Evolutionary conservation across 2,329 filamentous ascomycete species (phyloP).

Genomic region (Fusarium incarnatum): DNA sequence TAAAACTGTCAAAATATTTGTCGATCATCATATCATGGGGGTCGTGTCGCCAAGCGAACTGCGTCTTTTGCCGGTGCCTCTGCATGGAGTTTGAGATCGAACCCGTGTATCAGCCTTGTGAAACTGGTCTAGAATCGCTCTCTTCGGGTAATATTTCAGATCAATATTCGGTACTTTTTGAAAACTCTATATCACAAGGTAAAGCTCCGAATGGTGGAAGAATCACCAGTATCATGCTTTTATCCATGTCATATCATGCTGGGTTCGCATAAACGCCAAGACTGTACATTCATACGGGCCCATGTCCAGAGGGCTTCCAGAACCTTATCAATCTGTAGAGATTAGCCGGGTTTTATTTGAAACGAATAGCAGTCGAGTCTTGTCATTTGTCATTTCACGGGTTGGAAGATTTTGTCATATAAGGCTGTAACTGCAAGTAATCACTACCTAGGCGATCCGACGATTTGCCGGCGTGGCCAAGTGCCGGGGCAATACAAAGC

Average conservation of each 20-base stretch:
- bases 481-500: background rate
- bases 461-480: background rate
- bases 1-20: background rate
- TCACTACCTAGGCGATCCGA: background rate
- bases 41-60: background rate
- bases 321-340: background rate
- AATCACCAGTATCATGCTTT: background rate
- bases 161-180: background rate
- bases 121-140: background rate
- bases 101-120: background rate
- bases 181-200: background rate
- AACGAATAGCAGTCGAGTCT: background rate
- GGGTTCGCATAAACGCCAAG: background rate
- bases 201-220: background rate
- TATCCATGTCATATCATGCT: background rate
- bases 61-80: background rate
- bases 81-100: background rate
- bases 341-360: background rate
- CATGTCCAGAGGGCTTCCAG: background rate
- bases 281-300: too few species aligned
- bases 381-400: background rate
- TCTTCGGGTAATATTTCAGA: background rate
- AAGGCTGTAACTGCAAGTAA: background rate
- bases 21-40: slow-evolving; percentile 1
- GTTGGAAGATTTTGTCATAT: background rate